Evolutionary conservation across 2,329 filamentous ascomycete species (phyloP), one percentile per base, ranked within the genome.

Genomic region (Penicillium vulpinum): DNA sequence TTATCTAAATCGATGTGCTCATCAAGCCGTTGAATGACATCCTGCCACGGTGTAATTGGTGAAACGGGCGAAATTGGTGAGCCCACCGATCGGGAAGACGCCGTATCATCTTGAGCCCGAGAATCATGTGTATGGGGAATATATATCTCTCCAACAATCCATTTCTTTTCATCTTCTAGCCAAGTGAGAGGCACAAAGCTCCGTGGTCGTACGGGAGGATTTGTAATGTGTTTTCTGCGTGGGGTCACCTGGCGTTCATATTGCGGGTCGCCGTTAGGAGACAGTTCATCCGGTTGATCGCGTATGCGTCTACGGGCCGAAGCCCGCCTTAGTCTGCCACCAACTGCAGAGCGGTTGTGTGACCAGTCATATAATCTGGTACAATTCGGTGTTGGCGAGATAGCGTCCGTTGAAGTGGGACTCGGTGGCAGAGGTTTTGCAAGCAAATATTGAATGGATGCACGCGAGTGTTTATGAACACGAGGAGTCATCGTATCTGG

Each of bases 111-210:
- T 28, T 39, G 49, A 5, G 24, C 22, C 18, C 22, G 35, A 22
- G 29, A 28, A 10, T 49, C 33, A 11, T 31, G 16, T 29, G 45
- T 26, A 8, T 16, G 11, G 22, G 33, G 16, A 11, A 21, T 7
- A 21, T 53, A 31, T 24, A 15, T 46, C 18, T 46, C 33, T n/a
- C 33, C 54, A 26, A 66, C 39, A n/a, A 68, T 57, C 72, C 72
- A 74, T 33, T 67, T 58, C 38, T 65, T 62, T 51, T 69, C 65
- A 7, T 64, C 58, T 13, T 73, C 71, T 1, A 68, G 47, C 72
- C 72, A 74, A 18, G 70, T 57, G 13, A 74, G 64, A 3, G 60
- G 57, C 13, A 38, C 36, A 33, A 46, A 58, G 24, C 53, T 59
- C 9, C 40, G 57, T 41, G 56, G n/a, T 38, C 54, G 58, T 43